Evolutionary conservation across 345 rosid species (phyloP), one percentile per base, ranked within the genome.

Genomic region (Euphorbia tirucalli): DNA sequence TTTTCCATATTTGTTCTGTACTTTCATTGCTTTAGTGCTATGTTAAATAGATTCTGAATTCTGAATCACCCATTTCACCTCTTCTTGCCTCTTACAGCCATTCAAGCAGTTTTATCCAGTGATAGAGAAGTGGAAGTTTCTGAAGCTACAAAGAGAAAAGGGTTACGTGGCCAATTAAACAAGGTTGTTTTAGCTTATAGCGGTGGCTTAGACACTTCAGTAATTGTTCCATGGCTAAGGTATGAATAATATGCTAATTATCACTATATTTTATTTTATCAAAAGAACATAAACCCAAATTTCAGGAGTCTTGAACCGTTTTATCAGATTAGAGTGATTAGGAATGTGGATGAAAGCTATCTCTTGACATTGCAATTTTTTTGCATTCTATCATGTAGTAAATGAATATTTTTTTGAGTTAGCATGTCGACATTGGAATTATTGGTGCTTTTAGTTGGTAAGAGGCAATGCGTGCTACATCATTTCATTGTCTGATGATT

Each of bases 201-300:
- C 65, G 99, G 99, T 59, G 99, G 99, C 68, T 80, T 95, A 66
- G 97, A 95, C 84, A 95, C 99, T 65, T 95, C 97, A 4, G 97
- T 95, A 4, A 92, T 92, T 69, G 99, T 95, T 43, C 99, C 99
- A 24, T 95, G 99, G 99, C 82, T 95, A 52, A 90, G 93, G 97
- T 95, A 79, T 32, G 71, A 19, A 63, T 65, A 27, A 57, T 70
- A 61, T 62, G 59, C 63, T 49, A 58, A 62, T 49, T n/a, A 65
- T 73, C 6, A 30, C 46, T n/a, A n/a, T 50, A 5, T 39, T 67
- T 72, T 70, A 6, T 30, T 67, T 72, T 70, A 24, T 44, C 24
- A 14, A 31, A 27, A 30, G 28, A 61, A 60, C 28, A 77, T 3
- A 10, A 57, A 27, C 44, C 24, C 21, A 32, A 46, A 11, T 43